Evolutionary conservation across 495 filamentous ascomycete genomes (phyloP).

Genomic region (Aspergillus kassunensis): DNA sequence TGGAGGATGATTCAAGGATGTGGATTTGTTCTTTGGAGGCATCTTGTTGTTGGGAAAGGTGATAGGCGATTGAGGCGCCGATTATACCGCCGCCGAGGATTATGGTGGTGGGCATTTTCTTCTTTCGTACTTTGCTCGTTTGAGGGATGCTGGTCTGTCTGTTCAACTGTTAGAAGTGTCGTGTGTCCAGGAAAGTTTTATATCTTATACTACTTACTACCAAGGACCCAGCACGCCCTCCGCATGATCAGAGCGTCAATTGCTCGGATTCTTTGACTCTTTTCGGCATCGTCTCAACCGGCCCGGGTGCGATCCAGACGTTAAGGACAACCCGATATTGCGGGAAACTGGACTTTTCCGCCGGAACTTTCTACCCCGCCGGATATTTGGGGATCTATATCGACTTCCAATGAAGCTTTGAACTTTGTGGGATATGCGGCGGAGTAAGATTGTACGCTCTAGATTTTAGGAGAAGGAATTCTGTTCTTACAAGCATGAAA

Average conservation of each 20-base stretch:
- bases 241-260: background rate
- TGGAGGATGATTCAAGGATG: slow-evolving; percentile 60
- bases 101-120: slow-evolving; percentile 55
- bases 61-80: slow-evolving; percentile 72
- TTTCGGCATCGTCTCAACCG: background rate
- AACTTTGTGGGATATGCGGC: no score
- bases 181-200: no score
- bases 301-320: background rate
- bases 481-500: no score
- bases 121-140: background rate
- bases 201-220: no score
- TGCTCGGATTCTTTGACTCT: slow-evolving; percentile 6
- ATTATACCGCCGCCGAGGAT: slow-evolving; percentile 81
- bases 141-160: no score
- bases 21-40: slow-evolving; percentile 50
- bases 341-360: slow-evolving; percentile 1
- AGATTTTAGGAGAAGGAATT: no score
- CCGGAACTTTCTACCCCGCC: background rate
- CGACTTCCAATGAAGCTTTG: no score
- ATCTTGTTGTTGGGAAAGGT: slow-evolving; percentile 46
- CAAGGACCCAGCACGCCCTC: no score
- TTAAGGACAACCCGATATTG: background rate
- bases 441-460: no score
- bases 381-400: background rate
- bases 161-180: no score